Base-by-base conservation (phyloP, 805 yeast genomes). In the Metschnikowia vanudenii region DNA sequence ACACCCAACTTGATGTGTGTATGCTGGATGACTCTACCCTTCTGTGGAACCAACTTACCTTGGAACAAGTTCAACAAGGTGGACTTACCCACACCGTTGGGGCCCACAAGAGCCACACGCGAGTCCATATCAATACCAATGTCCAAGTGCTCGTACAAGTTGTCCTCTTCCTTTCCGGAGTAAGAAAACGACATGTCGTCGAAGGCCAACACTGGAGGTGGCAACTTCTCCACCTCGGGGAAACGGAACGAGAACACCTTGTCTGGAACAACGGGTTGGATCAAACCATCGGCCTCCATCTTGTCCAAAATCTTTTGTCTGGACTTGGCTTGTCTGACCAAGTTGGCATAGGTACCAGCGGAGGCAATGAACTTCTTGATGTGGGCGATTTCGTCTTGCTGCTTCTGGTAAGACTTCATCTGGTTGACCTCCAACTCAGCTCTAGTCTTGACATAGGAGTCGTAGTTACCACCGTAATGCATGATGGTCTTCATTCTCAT, bases 91-190 rank as follows among this genome's bases (percentile, higher is more conserved):
- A 92, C 92, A 88, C 99, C 99, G 70, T 92, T 92, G 65, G 98
- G 98, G 36, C 99, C 99, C 51, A 92, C 98, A 41, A 92, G 79
- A 36, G 99, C 98, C 64, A 92, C 84, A 76, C 99, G 86, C 34
- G 97, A 91, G 74, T 94, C 99, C 98, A 94, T 94, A 77, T 94
- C 99, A 50, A 94, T 91, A 85, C 99, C 99, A 59, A 94, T 94
- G 67, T 90, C 92, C 66, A 94, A 80, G 68, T 88, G 71, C 65
- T 87, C 89, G 74, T 94, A 94, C 63, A 94, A 78, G 72, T 90
- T 85, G 71, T 94, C 84, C 71, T 88, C 96, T 40, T 78, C 69
- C 26, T 80, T 80, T 59, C 86, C 92, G 59, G 88, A 87, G 73
- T 94, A 94, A 17, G 97, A 77, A 72, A 94, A 94, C 18, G 96